Conservation (phyloP, 2,329 filamentous ascomycete species). For the Huntiella decipiens region DNA sequence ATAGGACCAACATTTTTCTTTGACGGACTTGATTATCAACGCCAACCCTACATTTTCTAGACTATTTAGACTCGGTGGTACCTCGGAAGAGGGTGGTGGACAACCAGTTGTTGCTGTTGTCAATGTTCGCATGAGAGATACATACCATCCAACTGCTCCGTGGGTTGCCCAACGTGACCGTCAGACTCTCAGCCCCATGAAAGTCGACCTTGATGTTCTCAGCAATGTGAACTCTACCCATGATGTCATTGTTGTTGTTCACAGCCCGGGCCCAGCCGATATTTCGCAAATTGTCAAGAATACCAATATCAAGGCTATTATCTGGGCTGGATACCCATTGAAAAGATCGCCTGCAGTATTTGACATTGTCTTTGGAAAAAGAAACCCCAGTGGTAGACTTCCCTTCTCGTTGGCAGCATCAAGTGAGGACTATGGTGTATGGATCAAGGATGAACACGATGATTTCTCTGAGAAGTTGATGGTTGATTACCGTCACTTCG, state of each 20-base stretch:
- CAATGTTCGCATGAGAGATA: constrained; percentile 37
- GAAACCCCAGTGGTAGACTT: constrained; percentile 56
- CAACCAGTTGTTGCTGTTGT: too few species aligned
- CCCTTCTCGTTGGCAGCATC: constrained; percentile 40
- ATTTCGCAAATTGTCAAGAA: constrained; percentile 48
- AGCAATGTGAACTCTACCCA: background rate
- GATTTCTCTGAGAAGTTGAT: constrained; percentile 71
- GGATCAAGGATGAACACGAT: constrained; percentile 25
- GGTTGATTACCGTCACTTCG: constrained; percentile 65
- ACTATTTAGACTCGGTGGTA: too few species aligned
- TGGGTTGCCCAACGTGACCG: constrained; percentile 46
- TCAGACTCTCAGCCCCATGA: too few species aligned
- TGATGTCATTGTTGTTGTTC: constrained; percentile 16
- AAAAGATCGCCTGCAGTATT: constrained; percentile 67
- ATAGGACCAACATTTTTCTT: background rate
- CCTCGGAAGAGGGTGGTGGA: too few species aligned
- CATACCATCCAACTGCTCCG: too few species aligned
- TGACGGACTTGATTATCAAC: background rate
- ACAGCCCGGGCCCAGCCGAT: constrained; percentile 55
- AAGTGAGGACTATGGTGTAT: constrained; percentile 26
- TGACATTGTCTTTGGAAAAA: constrained; percentile 54
- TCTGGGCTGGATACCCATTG: constrained; percentile 75
- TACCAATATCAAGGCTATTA: constrained; percentile 35
- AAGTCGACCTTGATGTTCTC: too few species aligned
- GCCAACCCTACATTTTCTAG: too few species aligned